Base-by-base conservation (phyloP, 1,284 basidiomycete species). In the Ceraceosorus guamensis region DNA sequence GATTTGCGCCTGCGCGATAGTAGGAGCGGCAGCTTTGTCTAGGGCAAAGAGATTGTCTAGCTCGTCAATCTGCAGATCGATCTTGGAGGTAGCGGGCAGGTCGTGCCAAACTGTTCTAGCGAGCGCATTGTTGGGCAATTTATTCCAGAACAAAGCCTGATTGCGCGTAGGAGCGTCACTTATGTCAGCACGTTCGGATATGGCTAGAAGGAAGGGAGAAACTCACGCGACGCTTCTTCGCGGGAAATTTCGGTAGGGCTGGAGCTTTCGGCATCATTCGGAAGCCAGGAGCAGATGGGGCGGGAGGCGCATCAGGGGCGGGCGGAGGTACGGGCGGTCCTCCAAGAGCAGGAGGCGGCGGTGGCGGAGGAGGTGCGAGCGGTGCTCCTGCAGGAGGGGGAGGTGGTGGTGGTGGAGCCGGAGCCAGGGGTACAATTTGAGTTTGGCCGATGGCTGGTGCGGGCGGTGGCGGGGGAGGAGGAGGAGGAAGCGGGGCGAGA, bases 81-180 rank as follows among this genome's bases (percentile, higher is more conserved):
- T 68, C 30, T 48, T 33, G 10, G 76, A 76, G 0, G 74, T 44
- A 0, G 77, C 46, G 11, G 69, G 72, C 4, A 84, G 66, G 34
- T 88, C 84, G 57, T 79, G 81, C 89, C 89, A 93, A 5, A 92
- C 81, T 0, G 87, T 88, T 3, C 81, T 75, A 14, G 71, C 65
- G 3, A 82, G 71, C 7, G 75, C 70, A 16, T 80, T 71, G 5
- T 76, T 76, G 6, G 81, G 78, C 6, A 91, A 62, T 69, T 93
- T 92, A 63, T 85, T 87, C 90, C 91, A 93, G 76, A 91, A 91
- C 77, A 93, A 89, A 0, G 89, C 87, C 76, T 87, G 54, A 52
- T 90, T 76, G 56, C 84, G 83, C 68, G 85, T 85, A 18, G 50
- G 37, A 41, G 37, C 8, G 37, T 41, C 8, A 41, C 8, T 8